Conservation (phyloP, 306 rosid genomes). For the Vigna mungo region DNA sequence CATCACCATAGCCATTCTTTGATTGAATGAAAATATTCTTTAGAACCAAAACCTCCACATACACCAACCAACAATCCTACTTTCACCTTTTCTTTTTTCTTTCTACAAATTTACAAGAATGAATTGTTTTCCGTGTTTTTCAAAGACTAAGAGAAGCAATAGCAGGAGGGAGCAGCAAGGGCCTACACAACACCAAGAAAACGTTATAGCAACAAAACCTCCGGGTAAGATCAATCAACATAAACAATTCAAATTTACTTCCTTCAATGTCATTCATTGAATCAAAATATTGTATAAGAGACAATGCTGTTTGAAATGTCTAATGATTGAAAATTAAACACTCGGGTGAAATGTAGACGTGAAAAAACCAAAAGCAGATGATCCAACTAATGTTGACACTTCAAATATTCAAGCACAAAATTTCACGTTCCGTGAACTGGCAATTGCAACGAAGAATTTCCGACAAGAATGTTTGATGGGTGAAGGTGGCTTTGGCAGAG, state of each 20-base stretch:
- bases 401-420: constrained; percentile 64
- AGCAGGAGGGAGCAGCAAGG: constrained; percentile 50
- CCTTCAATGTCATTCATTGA: no score
- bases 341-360: constrained; percentile 41
- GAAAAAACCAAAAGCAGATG: constrained; percentile 49
- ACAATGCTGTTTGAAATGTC: no score
- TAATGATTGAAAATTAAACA: neutral
- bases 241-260: no score
- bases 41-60: neutral
- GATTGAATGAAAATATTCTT: neutral
- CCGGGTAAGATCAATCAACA: constrained; percentile 44
- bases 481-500: constrained; percentile 96
- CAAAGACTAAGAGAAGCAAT: constrained; percentile 59
- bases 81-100: constrained; percentile 7
- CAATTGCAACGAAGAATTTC: constrained; percentile 89
- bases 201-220: constrained; percentile 47
- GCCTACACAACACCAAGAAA: constrained; percentile 14
- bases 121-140: constrained; percentile 90
- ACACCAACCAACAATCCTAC: neutral
- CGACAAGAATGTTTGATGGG: constrained; percentile 84
- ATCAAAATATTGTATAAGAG: no score
- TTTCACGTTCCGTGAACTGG: constrained; percentile 88
- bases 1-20: neutral
- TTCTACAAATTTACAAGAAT: constrained; percentile 44
- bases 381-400: constrained; percentile 48